Conservation (phyloP, 257 asterid species). For the Solanum chmielewskii region DNA sequence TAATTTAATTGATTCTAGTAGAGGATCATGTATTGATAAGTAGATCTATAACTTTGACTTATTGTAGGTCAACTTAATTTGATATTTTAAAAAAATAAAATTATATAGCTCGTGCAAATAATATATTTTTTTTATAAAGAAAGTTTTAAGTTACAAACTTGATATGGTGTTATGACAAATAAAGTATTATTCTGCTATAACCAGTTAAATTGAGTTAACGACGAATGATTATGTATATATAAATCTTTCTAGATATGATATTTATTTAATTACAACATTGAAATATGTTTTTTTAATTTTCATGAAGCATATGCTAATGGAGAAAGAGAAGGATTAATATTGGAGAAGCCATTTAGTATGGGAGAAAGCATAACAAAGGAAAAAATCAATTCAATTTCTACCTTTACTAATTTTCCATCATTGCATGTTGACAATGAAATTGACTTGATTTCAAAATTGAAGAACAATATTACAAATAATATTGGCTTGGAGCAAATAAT, state of each 20-base stretch:
- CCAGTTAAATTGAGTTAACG: too few species aligned
- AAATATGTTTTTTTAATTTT: not conserved
- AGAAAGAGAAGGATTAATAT: not conserved
- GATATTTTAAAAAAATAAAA: not conserved
- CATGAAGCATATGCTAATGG: not conserved
- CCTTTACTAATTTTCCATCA: not conserved
- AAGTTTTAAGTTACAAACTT: too few species aligned
- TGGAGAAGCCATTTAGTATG: not conserved
- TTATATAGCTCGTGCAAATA: not conserved
- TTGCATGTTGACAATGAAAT: not conserved
- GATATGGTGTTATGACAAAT: too few species aligned
- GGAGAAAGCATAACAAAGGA: not conserved
- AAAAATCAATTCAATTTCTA: not conserved
- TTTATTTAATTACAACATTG: not conserved
- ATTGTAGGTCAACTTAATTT: not conserved
- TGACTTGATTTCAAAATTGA: not conserved
- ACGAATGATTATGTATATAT: not conserved
- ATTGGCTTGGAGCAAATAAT: not conserved
- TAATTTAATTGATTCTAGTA: not conserved
- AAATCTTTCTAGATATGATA: not conserved
- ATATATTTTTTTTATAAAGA: too few species aligned
- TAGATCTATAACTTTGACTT: not conserved
- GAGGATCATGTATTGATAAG: not conserved
- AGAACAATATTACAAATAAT: not conserved
- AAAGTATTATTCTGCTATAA: too few species aligned